Base-by-base conservation (phyloP, 163 green algal genomes). In the Chlorella variabilis region DNA sequence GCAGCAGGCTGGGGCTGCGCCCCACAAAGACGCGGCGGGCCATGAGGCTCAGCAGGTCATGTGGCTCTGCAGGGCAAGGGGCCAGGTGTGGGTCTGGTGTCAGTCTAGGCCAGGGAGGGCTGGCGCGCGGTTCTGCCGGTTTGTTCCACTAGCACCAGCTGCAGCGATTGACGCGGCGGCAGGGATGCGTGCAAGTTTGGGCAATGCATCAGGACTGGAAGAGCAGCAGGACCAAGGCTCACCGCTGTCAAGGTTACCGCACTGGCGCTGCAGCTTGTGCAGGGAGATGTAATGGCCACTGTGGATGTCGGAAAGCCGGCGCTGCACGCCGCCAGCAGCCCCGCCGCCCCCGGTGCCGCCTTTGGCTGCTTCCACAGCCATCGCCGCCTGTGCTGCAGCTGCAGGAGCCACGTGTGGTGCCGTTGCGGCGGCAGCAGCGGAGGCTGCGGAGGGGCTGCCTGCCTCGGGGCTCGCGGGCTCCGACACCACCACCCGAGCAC, bases 21-120 rank as follows among this genome's bases (percentile, higher is more conserved):
- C 27, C 41, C 29, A 21, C 36, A 49, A 89, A 85, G 13, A 89
- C 76, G 9, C 73, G 75, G 48, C 85, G 58, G 8, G 85, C 85
- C 76, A 89, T 73, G 25, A 89, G 76, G 48, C 41, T 66, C 1
- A 89, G 51, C 39, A 89, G 76, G 63, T 89, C 85, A 0, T 75
- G 78, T 2, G 77, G 84, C 48, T 77, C 78, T 82, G 62, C 63
- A 41, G 15, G 29, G 34, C 11, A 21, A 20, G 42, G 36, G 25
- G n/a, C n/a, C n/a, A n/a, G n/a, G n/a, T n/a, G n/a, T n/a, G n/a
- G n/a, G n/a, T n/a, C n/a, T n/a, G n/a, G n/a, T n/a, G n/a, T n/a
- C 5, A 62, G 36, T 13, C 13, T 18, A 51, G 31, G 61, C 6
- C 11, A 54, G 45, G 45, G 45, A 54, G 45, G 45, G 11, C 11